Evolutionary conservation across 257 asterid genomes (phyloP).

Genomic region (Przewalskia tangutica): DNA sequence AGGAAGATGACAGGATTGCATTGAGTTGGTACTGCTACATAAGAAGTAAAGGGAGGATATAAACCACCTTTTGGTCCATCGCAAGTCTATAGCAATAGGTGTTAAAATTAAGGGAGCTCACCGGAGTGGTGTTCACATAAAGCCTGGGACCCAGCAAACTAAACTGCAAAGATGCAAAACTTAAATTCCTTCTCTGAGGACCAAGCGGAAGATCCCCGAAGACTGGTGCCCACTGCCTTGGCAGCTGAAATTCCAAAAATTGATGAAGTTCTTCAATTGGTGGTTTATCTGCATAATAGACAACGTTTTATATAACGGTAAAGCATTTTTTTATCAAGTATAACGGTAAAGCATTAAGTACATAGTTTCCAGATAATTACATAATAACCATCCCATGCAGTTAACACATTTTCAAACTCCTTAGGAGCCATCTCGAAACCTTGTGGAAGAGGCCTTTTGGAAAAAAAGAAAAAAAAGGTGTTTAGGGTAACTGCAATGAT

Average conservation of each 20-base stretch:
- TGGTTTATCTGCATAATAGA: constrained; percentile 69
- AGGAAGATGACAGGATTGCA: background rate
- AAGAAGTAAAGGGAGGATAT: background rate
- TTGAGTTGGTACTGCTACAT: background rate
- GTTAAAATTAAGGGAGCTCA: constrained; percentile 17
- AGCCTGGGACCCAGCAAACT: constrained; percentile 95
- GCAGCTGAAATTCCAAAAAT: constrained; percentile 95
- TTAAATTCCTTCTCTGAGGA: constrained; percentile 78
- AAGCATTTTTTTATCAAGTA: too few relatives aligned
- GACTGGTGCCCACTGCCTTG: constrained; percentile 98
- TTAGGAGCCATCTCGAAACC: background rate
- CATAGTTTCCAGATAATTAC: background rate
- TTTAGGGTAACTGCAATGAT: background rate
- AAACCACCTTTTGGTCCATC: background rate
- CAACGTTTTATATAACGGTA: background rate
- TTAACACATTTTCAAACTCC: background rate
- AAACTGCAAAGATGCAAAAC: constrained; percentile 71
- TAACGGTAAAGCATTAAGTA: background rate
- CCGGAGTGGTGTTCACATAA: constrained; percentile 60
- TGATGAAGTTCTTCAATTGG: constrained; percentile 99
- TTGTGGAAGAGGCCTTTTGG: background rate
- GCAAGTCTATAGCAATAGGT: background rate
- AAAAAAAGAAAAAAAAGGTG: background rate
- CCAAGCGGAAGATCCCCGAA: constrained; percentile 95
- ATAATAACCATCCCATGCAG: background rate